Conservation (phyloP, 768 basidiomycete species). For the button mushroom (Agaricus bisporus) region DNA sequence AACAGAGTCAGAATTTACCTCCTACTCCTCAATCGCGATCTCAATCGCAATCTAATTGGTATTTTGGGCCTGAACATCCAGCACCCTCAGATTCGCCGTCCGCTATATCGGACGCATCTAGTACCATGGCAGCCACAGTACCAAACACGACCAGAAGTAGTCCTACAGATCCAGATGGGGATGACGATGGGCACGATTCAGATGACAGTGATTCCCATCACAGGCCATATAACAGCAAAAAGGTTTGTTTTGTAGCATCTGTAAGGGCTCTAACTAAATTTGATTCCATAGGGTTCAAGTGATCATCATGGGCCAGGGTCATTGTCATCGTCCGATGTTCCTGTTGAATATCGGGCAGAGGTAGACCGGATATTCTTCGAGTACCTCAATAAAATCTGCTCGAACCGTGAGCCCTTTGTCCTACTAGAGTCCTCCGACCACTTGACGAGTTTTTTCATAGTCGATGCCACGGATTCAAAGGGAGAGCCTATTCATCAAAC, state of each 20-base stretch:
- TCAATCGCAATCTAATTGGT: slow-evolving; percentile 13
- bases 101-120: slow-evolving; percentile 20
- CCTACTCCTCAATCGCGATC: slow-evolving; percentile 9
- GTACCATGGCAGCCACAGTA: slow-evolving; percentile 15
- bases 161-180: slow-evolving; percentile 45
- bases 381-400: slow-evolving; percentile 84
- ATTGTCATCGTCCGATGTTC: slow-evolving; percentile 48
- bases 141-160: slow-evolving; percentile 32
- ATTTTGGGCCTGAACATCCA: slow-evolving; percentile 16
- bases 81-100: slow-evolving; percentile 21
- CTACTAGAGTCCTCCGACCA: slow-evolving; percentile 3
- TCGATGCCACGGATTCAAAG: slow-evolving; percentile 89
- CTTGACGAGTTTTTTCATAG: slow-evolving; percentile 33
- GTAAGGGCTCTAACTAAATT: neutral
- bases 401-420: slow-evolving; percentile 61
- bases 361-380: slow-evolving; percentile 90
- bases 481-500: slow-evolving; percentile 98
- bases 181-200: slow-evolving; percentile 35
- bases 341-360: slow-evolving; percentile 72
- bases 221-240: slow-evolving; percentile 9
- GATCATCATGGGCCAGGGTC: slow-evolving; percentile 20
- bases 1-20: slow-evolving; percentile 3
- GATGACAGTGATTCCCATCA: slow-evolving; percentile 20
- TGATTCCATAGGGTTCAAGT: slow-evolving; percentile 18
- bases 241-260: neutral